A percentile compares a stretch with the other conserved stretches of the same genome.
Conservation (phyloP, 1,139 yeast genomes). For the Kurtzmaniella natalensis region DNA sequence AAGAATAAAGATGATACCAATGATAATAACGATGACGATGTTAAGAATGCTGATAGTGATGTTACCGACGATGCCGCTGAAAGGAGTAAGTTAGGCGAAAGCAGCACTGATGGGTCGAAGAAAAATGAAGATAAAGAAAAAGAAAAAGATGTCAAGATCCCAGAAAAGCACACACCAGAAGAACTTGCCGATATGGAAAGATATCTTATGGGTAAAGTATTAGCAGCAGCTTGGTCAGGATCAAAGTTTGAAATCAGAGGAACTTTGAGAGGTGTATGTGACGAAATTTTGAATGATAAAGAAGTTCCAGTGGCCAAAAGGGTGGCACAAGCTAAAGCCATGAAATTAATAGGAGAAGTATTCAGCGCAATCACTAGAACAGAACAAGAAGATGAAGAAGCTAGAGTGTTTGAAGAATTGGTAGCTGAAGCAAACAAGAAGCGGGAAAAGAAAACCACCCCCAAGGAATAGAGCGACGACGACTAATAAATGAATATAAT, state of each 20-base stretch:
- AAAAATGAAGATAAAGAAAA: conserved; percentile 6
- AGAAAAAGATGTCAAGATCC: conserved; percentile 20
- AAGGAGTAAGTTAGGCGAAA: conserved; percentile 11
- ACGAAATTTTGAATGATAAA: conserved; percentile 63
- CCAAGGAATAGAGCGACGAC: neutral
- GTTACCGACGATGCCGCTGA: conserved; percentile 2
- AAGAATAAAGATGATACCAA: conserved; percentile 5
- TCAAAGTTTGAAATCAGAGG: conserved; percentile 85
- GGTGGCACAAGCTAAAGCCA: conserved; percentile 74
- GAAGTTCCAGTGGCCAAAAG: conserved; percentile 52
- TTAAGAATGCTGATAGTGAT: conserved; percentile 5
- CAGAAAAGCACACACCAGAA: conserved; percentile 66
- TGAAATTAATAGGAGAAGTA: conserved; percentile 69
- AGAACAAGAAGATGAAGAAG: conserved; percentile 83
- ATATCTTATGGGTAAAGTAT: conserved; percentile 79
- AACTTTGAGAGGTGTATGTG: conserved; percentile 86
- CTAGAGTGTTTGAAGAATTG: conserved; percentile 70
- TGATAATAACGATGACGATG: conserved; percentile 6
- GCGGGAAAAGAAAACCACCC: conserved; percentile 51
- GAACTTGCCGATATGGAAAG: conserved; percentile 85
- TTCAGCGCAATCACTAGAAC: conserved; percentile 67
- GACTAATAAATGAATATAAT: neutral
- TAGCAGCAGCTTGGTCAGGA: conserved; percentile 97
- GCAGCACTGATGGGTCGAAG: conserved; percentile 11
- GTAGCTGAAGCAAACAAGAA: conserved; percentile 88